Percentiles rank a stretch among this genome's conserved stretches.
phyloP scores from a whole-genome alignment of 108 stramenopile genomes.

The Cyclotella atomus region DNA sequence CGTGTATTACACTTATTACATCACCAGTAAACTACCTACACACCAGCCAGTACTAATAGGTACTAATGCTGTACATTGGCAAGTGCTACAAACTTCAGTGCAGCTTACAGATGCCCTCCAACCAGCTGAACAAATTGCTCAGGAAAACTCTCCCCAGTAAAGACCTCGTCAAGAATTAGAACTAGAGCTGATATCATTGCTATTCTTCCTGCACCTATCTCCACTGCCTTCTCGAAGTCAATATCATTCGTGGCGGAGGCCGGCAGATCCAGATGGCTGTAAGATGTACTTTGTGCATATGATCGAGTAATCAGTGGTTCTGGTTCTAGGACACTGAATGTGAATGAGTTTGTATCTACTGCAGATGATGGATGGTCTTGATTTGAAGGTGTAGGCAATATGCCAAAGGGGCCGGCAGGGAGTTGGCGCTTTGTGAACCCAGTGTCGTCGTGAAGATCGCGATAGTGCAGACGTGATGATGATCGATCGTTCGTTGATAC shows the following conservation, averaged over 20 bases:
- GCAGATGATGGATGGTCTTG: not conserved
- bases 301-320: not conserved
- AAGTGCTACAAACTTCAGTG: no score
- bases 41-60: no score
- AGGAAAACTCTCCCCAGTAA: constrained; percentile 45
- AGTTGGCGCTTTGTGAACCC: not conserved
- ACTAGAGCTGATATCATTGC: constrained; percentile 48
- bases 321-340: not conserved
- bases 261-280: constrained; percentile 7
- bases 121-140: constrained; percentile 27
- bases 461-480: not conserved
- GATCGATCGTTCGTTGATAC: not conserved
- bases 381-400: not conserved
- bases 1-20: no score
- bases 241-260: not conserved
- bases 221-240: constrained; percentile 8
- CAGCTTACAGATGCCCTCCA: no score
- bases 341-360: not conserved
- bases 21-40: no score
- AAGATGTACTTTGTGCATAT: not conserved
- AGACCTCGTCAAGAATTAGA: constrained; percentile 31
- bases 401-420: constrained; percentile 9
- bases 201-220: constrained; percentile 42
- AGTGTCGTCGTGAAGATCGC: not conserved
- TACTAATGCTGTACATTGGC: no score